These are phyloP conservation scores for Puya raimondii DNA, from an alignment of 176 grass and related monocot genomes.

Conservation along the genomic window DNA sequence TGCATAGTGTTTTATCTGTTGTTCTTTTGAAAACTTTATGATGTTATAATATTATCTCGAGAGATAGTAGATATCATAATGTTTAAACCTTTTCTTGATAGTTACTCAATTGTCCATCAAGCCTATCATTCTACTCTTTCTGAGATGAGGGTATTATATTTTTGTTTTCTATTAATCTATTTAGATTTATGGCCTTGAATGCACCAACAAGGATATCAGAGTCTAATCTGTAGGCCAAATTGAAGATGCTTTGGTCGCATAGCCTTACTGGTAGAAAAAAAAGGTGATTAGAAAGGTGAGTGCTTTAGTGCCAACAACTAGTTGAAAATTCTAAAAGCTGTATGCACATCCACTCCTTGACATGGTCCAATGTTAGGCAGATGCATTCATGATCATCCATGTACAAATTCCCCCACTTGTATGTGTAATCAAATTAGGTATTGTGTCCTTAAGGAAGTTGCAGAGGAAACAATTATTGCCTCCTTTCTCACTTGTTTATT, in stretches of 20 bases:
- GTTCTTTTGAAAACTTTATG: too few species aligned
- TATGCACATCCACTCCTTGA: conserved; percentile 1
- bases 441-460: not conserved
- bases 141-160: too few species aligned
- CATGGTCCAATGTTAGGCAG: not conserved
- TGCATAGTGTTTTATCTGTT: too few species aligned
- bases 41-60: too few species aligned
- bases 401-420: not conserved
- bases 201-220: too few species aligned
- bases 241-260: not conserved
- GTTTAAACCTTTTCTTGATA: too few species aligned
- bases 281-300: not conserved
- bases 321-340: conserved; percentile 9
- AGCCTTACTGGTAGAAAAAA: not conserved
- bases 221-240: too few species aligned
- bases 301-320: conserved; percentile 26
- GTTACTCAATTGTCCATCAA: too few species aligned
- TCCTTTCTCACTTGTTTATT: not conserved
- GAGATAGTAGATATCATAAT: too few species aligned
- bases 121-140: too few species aligned
- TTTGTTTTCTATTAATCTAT: too few species aligned
- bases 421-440: not conserved
- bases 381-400: not conserved
- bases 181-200: too few species aligned
- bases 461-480: not conserved